Conservation (phyloP, 257 asterid genomes). For the Penstemon barbatus region DNA sequence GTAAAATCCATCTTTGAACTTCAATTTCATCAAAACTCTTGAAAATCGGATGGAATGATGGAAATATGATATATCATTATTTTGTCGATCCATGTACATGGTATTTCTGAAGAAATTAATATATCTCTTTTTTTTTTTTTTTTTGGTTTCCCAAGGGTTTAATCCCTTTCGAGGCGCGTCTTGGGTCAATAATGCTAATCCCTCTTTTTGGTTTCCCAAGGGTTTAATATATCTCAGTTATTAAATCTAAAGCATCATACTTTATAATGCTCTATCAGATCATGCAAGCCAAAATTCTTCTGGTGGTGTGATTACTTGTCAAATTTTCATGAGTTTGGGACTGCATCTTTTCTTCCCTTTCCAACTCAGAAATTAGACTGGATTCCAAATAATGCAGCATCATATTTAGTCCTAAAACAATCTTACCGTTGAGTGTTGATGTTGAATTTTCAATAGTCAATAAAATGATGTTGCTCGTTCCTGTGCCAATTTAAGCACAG, state of each 20-base stretch:
- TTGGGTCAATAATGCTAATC: no score
- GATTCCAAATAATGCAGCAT: neutral
- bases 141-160: no score
- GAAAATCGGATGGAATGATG: constrained; percentile 5
- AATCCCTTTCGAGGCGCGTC: no score
- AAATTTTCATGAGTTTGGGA: constrained; percentile 13
- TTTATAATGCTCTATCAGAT: constrained; percentile 6
- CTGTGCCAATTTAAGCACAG: constrained; percentile 9
- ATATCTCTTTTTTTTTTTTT: no score
- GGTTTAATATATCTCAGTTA: neutral
- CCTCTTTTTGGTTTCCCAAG: no score
- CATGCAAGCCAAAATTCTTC: neutral
- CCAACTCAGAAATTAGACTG: neutral
- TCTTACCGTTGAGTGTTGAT: constrained; percentile 2
- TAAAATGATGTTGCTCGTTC: neutral
- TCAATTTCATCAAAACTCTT: neutral
- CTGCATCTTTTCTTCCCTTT: neutral
- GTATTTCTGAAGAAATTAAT: constrained; percentile 2
- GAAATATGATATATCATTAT: constrained; percentile 11
- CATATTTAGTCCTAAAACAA: neutral
- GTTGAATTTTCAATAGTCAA: neutral
- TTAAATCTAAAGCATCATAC: neutral
- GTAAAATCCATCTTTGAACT: constrained; percentile 30
- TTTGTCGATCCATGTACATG: constrained; percentile 12
- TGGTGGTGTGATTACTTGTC: constrained; percentile 9